Conservation (phyloP, 768 basidiomycete species). For the Paxillus involutus region DNA sequence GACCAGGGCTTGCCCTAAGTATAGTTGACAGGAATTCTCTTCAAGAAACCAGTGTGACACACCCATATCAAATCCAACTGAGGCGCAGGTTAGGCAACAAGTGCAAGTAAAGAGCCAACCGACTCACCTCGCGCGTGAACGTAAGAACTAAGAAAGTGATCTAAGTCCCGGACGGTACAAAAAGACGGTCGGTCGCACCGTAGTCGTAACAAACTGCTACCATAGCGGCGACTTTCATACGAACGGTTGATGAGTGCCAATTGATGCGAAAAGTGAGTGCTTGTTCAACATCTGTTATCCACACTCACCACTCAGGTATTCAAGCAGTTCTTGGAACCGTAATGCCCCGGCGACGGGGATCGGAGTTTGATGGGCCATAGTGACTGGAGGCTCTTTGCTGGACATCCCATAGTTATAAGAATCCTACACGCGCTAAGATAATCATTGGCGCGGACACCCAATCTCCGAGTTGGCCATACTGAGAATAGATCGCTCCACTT, state of each 20-base stretch:
- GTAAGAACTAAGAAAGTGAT: constrained; percentile 5
- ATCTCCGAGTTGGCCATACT: not conserved
- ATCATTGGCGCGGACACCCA: not conserved
- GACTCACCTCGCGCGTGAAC: constrained; percentile 7
- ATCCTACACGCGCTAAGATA: not conserved
- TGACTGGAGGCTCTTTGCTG: no score
- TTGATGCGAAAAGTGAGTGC: not conserved
- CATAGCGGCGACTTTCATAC: not conserved
- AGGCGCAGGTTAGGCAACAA: not conserved
- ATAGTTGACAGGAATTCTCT: not conserved
- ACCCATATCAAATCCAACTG: constrained; percentile 15
- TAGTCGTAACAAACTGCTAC: constrained; percentile 10
- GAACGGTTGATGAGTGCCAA: not conserved
- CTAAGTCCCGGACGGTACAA: not conserved
- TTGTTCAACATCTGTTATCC: not conserved
- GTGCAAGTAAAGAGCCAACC: not conserved
- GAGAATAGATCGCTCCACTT: no score
- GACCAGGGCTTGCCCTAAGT: constrained; percentile 11
- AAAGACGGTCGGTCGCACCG: not conserved
- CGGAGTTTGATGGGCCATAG: no score
- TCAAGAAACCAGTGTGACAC: not conserved
- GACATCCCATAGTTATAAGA: not conserved
- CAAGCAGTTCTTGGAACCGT: no score
- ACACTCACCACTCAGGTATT: not conserved
- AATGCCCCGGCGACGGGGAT: no score